Conservation (phyloP, 2,329 filamentous ascomycete species). For the Penicillium sp. region DNA sequence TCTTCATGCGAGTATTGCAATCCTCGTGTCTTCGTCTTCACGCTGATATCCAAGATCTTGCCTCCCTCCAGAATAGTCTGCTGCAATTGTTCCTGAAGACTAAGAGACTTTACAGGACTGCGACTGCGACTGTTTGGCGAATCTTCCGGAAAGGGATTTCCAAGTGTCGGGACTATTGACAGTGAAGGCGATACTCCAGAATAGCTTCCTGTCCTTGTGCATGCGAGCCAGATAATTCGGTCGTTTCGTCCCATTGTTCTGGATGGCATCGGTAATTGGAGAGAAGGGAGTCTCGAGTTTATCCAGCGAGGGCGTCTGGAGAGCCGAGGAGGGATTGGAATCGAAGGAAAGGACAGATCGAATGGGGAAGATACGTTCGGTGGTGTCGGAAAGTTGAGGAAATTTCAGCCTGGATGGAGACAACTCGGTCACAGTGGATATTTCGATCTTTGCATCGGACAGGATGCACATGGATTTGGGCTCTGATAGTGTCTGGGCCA, state of each 20-base stretch:
- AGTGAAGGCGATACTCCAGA: background rate
- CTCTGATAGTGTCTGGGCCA: slow-evolving; percentile 10
- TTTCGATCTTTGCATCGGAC: slow-evolving; percentile 16
- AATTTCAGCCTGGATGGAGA: slow-evolving; percentile 20
- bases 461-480: slow-evolving; percentile 22
- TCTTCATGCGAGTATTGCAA: slow-evolving; percentile 7
- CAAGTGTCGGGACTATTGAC: background rate
- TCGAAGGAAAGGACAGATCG: slow-evolving; percentile 70
- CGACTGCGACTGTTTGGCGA: background rate
- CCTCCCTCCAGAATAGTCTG: slow-evolving; percentile 2
- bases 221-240: slow-evolving; percentile 6
- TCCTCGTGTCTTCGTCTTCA: background rate
- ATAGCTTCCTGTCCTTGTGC: slow-evolving; percentile 4
- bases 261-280: slow-evolving; percentile 15
- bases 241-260: background rate
- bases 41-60: slow-evolving; percentile 5
- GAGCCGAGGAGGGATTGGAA: slow-evolving; percentile 34
- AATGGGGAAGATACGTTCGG: slow-evolving; percentile 72
- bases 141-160: background rate
- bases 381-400: slow-evolving; percentile 26
- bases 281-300: slow-evolving; percentile 17
- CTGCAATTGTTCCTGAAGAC: background rate
- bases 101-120: background rate
- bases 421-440: slow-evolving; percentile 12
- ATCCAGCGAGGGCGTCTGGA: slow-evolving; percentile 24